Base-by-base conservation (phyloP, 148 eudicot genomes). In the Chenopodium berlandieri region DNA sequence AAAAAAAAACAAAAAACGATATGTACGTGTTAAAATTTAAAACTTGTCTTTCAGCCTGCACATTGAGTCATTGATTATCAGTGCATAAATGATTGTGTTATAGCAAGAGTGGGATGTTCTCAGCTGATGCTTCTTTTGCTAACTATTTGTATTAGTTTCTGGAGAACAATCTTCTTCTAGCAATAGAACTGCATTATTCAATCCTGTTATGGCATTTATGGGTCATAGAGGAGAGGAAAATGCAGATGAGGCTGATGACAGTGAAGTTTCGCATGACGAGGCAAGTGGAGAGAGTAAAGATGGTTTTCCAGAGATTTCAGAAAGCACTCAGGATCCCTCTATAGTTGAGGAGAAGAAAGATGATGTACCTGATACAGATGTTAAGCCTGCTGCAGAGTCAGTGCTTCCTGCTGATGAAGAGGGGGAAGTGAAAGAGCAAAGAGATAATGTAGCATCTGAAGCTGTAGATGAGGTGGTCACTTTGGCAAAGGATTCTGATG, bases 161-260 rank as follows among this genome's bases (percentile, higher is more conserved):
- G 94, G 92, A 84, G 68, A 89, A 75, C 88, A 86, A 93, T 85
- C 94, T 68, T 86, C 91, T 79, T 72, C 91, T 23, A 89, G 90
- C 68, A 83, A 83, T 71, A 83, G 86, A 81, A 91, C 90, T 76
- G 78, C 88, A 16, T 75, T 92, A 66, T 86, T 88, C 82, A 90
- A 91, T n/a, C 92, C 95, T 81, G 90, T 88, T 78, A 89, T 88
- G 87, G 85, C 92, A 60, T 89, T 91, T 84, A 89, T 87, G 93
- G 96, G 94, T 56, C 91, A 89, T 34, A 87, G 87, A 88, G 92
- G 83, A 75, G 92, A 73, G 74, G 94, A 91, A 67, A 79, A 65
- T 74, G 67, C 60, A 23, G 89, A 56, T 71, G 88, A 79, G 31
- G 58, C 81, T 47, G 71, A 88, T 48, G 83, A 11, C 27, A 80